Evolutionary conservation across 2,329 filamentous ascomycete genomes (phyloP).

Genomic region (Diaporthe helianthi): DNA sequence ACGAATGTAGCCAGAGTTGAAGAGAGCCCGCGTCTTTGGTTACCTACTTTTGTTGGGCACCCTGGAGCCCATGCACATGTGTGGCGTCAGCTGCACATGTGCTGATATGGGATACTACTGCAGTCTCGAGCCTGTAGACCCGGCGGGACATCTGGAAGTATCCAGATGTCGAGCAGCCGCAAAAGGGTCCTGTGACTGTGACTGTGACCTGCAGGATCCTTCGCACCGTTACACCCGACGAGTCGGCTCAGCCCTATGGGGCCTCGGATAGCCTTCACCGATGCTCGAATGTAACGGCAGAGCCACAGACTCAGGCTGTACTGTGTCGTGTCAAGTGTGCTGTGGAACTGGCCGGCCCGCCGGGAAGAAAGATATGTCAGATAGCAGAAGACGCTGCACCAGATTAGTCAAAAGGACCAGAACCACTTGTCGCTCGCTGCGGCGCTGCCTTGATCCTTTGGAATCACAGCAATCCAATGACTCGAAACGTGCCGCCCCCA

Average conservation of each 20-base stretch:
- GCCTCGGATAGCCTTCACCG: conserved; percentile 8
- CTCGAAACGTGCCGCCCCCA: neutral
- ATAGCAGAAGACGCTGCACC: neutral
- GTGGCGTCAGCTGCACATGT: conserved; percentile 28
- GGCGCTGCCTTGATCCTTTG: neutral
- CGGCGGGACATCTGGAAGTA: too few relatives aligned
- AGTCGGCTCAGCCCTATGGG: conserved; percentile 23
- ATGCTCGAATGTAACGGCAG: conserved; percentile 21
- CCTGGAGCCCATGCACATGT: too few relatives aligned
- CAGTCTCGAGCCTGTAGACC: conserved; percentile 9
- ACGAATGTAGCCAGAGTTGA: neutral
- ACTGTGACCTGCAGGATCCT: neutral
- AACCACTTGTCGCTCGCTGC: too few relatives aligned
- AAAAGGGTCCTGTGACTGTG: conserved; percentile 20
- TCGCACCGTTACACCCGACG: conserved; percentile 16
- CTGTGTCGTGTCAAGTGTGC: too few relatives aligned
- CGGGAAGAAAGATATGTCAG: neutral
- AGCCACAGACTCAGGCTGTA: neutral
- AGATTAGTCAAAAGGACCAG: conserved; percentile 6
- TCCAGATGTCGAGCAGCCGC: neutral
- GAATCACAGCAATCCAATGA: conserved; percentile 15
- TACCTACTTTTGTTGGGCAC: neutral
- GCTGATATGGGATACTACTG: conserved; percentile 22
- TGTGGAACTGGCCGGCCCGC: neutral
- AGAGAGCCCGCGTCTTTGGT: neutral